Conservation (phyloP, 106 monocot genomes). For the Dendrobium officinale region DNA sequence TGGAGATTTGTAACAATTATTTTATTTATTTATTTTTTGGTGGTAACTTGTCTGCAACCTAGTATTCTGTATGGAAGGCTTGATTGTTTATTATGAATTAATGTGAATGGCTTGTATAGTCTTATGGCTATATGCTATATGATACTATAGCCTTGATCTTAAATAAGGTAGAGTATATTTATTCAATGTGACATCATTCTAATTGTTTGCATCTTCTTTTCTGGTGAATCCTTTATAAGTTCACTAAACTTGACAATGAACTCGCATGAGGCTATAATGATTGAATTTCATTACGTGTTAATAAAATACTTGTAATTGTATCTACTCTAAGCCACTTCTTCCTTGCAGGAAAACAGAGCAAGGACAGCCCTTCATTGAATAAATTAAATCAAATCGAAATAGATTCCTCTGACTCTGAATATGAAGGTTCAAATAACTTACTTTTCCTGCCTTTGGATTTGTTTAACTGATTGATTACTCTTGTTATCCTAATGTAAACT, state of each 20-base stretch:
- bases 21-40: neutral
- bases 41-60: neutral
- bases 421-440: conserved; percentile 21
- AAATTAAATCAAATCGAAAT: conserved; percentile 3
- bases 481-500: neutral
- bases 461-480: neutral
- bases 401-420: conserved; percentile 34
- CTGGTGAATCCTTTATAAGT: neutral
- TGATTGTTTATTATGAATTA: neutral
- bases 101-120: neutral
- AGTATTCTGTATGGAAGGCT: neutral
- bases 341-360: conserved; percentile 7
- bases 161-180: neutral
- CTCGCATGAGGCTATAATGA: neutral
- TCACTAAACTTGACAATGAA: neutral
- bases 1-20: neutral
- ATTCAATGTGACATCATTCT: neutral
- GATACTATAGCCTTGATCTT: neutral
- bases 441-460: neutral
- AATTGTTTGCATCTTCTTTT: neutral
- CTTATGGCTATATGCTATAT: neutral
- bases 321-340: neutral
- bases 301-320: neutral
- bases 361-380: conserved; percentile 1
- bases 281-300: neutral